A percentile compares a stretch with the other conserved stretches of the same genome.
Evolutionary conservation across 2,329 filamentous ascomycete genomes (phyloP).

Genomic region (Venturia aucupariae): DNA sequence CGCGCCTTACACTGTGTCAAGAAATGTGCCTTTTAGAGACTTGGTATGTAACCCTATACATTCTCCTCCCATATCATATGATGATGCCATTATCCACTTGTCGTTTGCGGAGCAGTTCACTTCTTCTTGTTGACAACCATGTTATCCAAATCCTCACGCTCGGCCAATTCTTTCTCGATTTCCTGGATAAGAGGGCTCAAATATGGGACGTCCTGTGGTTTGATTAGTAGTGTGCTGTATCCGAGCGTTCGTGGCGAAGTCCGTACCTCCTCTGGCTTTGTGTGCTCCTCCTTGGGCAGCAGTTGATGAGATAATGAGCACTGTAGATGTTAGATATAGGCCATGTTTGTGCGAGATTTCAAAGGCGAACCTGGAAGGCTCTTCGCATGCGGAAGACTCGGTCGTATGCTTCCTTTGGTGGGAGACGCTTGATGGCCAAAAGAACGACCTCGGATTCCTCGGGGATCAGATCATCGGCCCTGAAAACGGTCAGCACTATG

Average conservation of each 20-base stretch:
- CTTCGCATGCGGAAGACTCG: slow-evolving; percentile 94
- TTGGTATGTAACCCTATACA: slow-evolving; percentile 11
- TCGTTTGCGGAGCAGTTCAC: background rate
- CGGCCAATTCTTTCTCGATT: slow-evolving; percentile 57
- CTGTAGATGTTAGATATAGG: slow-evolving; percentile 30
- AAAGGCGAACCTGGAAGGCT: slow-evolving; percentile 66
- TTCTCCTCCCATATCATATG: background rate
- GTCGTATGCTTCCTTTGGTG: slow-evolving; percentile 86
- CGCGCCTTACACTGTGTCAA: background rate
- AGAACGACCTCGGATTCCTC: slow-evolving; percentile 86
- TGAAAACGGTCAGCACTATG: slow-evolving; percentile 33
- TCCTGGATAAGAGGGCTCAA: slow-evolving; percentile 58
- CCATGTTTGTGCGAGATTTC: background rate
- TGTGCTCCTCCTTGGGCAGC: slow-evolving; percentile 56
- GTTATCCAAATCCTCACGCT: slow-evolving; percentile 59
- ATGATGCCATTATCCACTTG: slow-evolving; percentile 6
- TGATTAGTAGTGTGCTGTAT: slow-evolving; percentile 18
- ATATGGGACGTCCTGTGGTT: slow-evolving; percentile 53
- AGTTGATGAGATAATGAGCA: slow-evolving; percentile 58
- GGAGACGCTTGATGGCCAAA: slow-evolving; percentile 80
- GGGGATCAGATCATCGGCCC: slow-evolving; percentile 87
- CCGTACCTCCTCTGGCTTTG: slow-evolving; percentile 55
- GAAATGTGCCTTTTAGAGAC: background rate
- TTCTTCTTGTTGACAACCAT: slow-evolving; percentile 43
- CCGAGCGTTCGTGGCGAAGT: background rate